Percentiles rank a stretch among this genome's conserved stretches.
Evolutionary conservation across 345 rosid genomes (phyloP).

Genomic region (Melaleuca alternifolia): DNA sequence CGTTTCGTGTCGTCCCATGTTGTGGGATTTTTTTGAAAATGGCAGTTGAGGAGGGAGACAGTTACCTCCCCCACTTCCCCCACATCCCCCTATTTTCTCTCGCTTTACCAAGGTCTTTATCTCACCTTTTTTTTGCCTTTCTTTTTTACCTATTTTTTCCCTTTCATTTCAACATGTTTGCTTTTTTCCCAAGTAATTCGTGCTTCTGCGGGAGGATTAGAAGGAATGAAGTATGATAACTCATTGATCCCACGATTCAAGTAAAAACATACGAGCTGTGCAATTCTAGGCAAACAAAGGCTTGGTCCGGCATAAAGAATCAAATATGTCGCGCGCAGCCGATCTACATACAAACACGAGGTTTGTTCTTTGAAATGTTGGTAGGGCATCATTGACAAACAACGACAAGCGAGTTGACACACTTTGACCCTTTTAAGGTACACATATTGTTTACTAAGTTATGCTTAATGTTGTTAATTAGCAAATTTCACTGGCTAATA

Average conservation of each 20-base stretch:
- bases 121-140: neutral
- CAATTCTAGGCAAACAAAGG: neutral
- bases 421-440: neutral
- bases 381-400: too few species aligned
- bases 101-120: neutral
- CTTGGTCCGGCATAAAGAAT: neutral
- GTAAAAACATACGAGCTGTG: neutral
- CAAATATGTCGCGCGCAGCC: rapidly evolving
- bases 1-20: neutral
- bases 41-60: neutral
- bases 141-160: neutral
- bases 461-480: neutral
- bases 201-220: neutral
- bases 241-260: neutral
- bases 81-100: neutral
- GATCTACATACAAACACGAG: neutral
- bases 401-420: neutral
- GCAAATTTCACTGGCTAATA: neutral
- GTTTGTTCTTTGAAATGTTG: neutral
- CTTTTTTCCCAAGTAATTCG: neutral
- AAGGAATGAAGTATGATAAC: too few species aligned
- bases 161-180: neutral
- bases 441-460: neutral
- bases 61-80: constrained; percentile 2
- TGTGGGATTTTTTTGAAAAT: neutral